Percentiles rank a stretch among this genome's conserved stretches.
Evolutionary conservation across 1,284 basidiomycete species (phyloP).

Genomic region (Cryptococcus wingfieldii): DNA sequence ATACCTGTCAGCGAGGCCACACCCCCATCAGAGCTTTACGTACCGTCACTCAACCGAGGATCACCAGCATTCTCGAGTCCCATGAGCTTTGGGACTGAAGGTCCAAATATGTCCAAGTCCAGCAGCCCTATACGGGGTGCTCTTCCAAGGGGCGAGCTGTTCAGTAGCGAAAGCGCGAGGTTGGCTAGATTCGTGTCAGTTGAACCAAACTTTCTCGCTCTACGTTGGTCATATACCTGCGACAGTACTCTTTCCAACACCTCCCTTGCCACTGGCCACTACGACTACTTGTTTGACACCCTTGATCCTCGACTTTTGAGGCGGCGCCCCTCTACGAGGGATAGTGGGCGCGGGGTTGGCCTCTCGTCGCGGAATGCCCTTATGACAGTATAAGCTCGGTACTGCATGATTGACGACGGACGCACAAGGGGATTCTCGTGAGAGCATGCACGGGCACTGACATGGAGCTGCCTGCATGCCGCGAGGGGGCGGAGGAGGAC

Average conservation of each 20-base stretch:
- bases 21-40: conserved; percentile 22
- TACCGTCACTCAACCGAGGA: conserved; percentile 70
- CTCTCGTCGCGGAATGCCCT: conserved; percentile 45
- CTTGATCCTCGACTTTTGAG: conserved; percentile 52
- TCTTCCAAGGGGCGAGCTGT: conserved; percentile 47
- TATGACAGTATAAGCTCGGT: not conserved
- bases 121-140: conserved; percentile 71
- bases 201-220: not conserved
- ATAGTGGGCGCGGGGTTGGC: conserved; percentile 45
- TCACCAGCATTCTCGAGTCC: conserved; percentile 76
- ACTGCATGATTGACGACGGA: not conserved
- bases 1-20: conserved; percentile 1
- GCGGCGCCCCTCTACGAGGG: conserved; percentile 46
- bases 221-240: conserved; percentile 57
- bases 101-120: conserved; percentile 94
- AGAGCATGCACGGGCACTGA: conserved; percentile 6
- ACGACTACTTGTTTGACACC: conserved; percentile 63
- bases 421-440: conserved; percentile 43
- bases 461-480: not conserved
- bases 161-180: conserved; percentile 56
- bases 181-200: conserved; percentile 58
- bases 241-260: conserved; percentile 93
- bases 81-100: conserved; percentile 93
- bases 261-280: conserved; percentile 93
- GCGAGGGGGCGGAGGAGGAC: not conserved